Conservation (phyloP, 2,329 filamentous ascomycete species). For the Xylaria sp. region DNA sequence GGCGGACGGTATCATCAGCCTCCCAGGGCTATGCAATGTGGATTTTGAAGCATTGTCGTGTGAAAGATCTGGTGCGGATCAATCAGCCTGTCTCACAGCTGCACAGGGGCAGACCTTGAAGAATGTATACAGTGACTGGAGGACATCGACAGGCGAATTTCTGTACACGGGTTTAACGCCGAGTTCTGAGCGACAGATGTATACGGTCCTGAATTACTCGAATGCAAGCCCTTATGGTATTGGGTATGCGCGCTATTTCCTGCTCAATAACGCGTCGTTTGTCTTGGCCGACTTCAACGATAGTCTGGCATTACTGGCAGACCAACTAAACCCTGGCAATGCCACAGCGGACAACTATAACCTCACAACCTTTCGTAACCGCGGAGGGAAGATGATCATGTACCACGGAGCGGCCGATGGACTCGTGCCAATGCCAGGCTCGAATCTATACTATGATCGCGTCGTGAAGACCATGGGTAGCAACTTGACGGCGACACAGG, state of each 20-base stretch:
- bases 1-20: slow-evolving; percentile 61
- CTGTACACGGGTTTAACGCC: slow-evolving; percentile 59
- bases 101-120: slow-evolving; percentile 54
- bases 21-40: slow-evolving; percentile 59
- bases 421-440: slow-evolving; percentile 54
- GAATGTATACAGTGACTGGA: slow-evolving; percentile 50
- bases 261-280: slow-evolving; percentile 55
- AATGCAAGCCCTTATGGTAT: slow-evolving; percentile 51
- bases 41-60: slow-evolving; percentile 57
- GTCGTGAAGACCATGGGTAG: slow-evolving; percentile 47
- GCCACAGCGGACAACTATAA: slow-evolving; percentile 55
- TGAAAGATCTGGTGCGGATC: slow-evolving; percentile 42
- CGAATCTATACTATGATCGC: slow-evolving; percentile 52
- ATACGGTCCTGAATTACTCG: slow-evolving; percentile 48
- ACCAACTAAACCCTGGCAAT: slow-evolving; percentile 52
- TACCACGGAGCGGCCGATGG: slow-evolving; percentile 60
- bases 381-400: slow-evolving; percentile 58
- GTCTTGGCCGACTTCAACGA: slow-evolving; percentile 51
- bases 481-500: slow-evolving; percentile 52
- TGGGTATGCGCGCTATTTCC: slow-evolving; percentile 54
- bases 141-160: slow-evolving; percentile 48
- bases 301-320: slow-evolving; percentile 48
- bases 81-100: slow-evolving; percentile 55
- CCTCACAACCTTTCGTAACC: slow-evolving; percentile 53
- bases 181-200: slow-evolving; percentile 57